These are phyloP conservation scores for Yamadazyma akitaensis DNA, from an alignment of 805 yeast species.

Conservation along the genomic window DNA sequence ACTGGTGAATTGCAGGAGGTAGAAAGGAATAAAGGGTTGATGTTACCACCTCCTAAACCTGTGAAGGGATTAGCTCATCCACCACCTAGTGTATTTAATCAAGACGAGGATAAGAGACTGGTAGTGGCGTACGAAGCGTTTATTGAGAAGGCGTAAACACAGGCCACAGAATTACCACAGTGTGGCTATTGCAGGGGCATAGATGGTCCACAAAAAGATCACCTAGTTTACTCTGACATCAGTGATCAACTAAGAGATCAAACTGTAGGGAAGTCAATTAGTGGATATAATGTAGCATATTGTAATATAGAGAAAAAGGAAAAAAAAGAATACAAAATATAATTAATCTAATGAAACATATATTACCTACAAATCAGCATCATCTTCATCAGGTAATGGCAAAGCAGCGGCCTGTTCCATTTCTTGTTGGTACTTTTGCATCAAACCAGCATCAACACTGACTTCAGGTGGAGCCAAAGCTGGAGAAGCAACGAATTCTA, in stretches of 20 bases:
- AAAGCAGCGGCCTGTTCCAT: conserved; percentile 99
- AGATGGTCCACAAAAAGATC: too few species aligned
- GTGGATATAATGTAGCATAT: neutral
- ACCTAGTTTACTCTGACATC: too few species aligned
- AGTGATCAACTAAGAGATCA: too few species aligned
- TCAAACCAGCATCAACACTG: conserved; percentile 90
- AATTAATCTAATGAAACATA: neutral
- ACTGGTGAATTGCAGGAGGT: neutral
- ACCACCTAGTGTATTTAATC: conserved; percentile 27
- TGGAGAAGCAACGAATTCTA: conserved; percentile 98
- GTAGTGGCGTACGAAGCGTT: neutral
- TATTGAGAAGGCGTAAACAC: neutral
- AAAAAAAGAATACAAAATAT: neutral
- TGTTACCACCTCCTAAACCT: conserved; percentile 36
- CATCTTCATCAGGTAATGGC: conserved; percentile 99
- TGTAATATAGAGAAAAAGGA: neutral
- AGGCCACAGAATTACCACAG: too few species aligned
- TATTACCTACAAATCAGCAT: conserved; percentile 82
- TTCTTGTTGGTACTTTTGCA: conserved; percentile 98
- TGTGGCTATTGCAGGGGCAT: too few species aligned
- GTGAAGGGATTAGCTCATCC: conserved; percentile 29
- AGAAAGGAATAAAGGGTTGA: conserved; percentile 7
- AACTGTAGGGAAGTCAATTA: too few species aligned
- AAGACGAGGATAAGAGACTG: conserved; percentile 16
- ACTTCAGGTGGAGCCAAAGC: conserved; percentile 99